Base-by-base conservation (phyloP, 306 rosid species). In the Casuarina cunninghamiana region DNA sequence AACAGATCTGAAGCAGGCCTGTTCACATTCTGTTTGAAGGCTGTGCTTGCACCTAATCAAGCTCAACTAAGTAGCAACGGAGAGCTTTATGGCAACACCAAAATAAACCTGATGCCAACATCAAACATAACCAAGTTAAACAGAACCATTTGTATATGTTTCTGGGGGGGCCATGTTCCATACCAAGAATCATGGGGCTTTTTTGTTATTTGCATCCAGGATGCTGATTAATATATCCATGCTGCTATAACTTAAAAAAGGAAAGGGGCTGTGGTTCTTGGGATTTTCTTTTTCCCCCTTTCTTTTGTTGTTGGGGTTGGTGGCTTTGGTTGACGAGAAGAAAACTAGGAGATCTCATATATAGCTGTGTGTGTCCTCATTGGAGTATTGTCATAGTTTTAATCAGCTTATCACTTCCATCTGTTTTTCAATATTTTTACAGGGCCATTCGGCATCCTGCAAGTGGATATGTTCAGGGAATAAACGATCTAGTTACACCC, bases 361-460 rank as follows among this genome's bases (percentile, higher is more conserved):
- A 35, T 37, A n/a, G 42, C 16, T 37, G 68, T 62, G 68, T 55
- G 44, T 44, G 48, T 54, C 42, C 45, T 80, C 32, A 15, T 80
- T 69, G 70, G 1, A 16, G 49, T 15, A 3, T 72, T 41, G 71
- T 45, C 65, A 32, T 32, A 19, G 61, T 41, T 15, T 63, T 42
- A 53, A 44, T 42, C 51, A 35, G 15, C 21, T 57, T 53, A 3
- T 32, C 19, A 21, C 49, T 68, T 35, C 68, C 5, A 75, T 69
- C 57, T 75, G 57, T 83, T 80, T 79, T 63, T 65, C 80, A 58
- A 55, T 82, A 26, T 82, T 67, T 62, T 84, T 76, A 72, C 87
- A 94, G 98, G 98, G 97, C 98, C 57, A 94, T 94, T 80, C 96
- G 96, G 73, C 98, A 94, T 88, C 98, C 98, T 71, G 98, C 98